Evolutionary conservation across 192 early-diverging fungal genomes (phyloP).

Genomic region (Haplosporangium gracile): DNA sequence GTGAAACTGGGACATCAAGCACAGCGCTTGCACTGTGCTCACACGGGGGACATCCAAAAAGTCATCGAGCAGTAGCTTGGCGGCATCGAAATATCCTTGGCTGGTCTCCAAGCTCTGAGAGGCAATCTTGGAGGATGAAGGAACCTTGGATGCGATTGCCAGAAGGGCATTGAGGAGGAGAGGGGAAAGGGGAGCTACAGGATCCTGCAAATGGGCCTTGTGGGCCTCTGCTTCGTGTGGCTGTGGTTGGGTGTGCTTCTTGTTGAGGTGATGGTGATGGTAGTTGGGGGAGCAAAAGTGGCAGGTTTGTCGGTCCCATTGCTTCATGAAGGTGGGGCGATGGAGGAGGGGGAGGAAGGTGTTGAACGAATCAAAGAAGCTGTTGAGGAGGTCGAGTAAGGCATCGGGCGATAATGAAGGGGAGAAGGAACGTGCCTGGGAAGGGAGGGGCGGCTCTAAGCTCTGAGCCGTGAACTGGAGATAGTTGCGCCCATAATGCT

Average conservation of each 20-base stretch:
- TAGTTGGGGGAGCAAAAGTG: slow-evolving; percentile 14
- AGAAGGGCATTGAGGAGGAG: slow-evolving; percentile 56
- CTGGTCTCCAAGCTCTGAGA: slow-evolving; percentile 14
- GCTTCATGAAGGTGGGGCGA: slow-evolving; percentile 42
- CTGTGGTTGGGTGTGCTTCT: slow-evolving; percentile 10
- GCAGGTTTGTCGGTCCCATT: slow-evolving; percentile 41
- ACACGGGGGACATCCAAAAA: slow-evolving; percentile 60
- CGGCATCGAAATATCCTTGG: slow-evolving; percentile 42
- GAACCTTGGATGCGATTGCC: slow-evolving; percentile 50
- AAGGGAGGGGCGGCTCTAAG: slow-evolving; percentile 47
- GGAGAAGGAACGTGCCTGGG: slow-evolving; percentile 15
- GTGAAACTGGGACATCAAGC: slow-evolving; percentile 52
- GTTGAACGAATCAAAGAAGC: slow-evolving; percentile 41
- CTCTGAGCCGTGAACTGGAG: slow-evolving; percentile 43
- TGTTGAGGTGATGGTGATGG: background rate
- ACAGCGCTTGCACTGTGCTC: slow-evolving; percentile 60
- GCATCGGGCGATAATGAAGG: slow-evolving; percentile 1
- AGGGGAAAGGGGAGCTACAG: slow-evolving; percentile 50
- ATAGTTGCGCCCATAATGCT: slow-evolving; percentile 50
- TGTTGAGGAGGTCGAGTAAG: slow-evolving; percentile 23
- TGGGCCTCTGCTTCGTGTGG: slow-evolving; percentile 33
- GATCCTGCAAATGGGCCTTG: slow-evolving; percentile 33
- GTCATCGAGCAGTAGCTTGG: slow-evolving; percentile 48
- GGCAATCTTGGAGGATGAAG: slow-evolving; percentile 4
- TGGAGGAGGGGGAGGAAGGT: slow-evolving; percentile 37